Evolutionary conservation across 257 asterid genomes (phyloP), one percentile per base, ranked within the genome.

Genomic region (Solanum piurae): DNA sequence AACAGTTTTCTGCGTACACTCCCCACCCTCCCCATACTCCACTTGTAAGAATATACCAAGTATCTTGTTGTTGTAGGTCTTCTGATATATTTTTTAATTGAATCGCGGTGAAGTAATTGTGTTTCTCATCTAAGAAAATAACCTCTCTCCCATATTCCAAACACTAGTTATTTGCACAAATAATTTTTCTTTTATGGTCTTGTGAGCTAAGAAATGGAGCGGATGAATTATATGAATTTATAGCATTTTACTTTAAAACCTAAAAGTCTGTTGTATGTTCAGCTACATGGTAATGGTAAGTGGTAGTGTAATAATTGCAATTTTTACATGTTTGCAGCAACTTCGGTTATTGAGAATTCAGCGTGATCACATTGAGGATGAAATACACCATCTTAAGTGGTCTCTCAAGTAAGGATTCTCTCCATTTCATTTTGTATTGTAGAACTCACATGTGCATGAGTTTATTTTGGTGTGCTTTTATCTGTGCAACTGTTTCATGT

Each of bases 351-450:
- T 94, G 92, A 94, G 99, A 93, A 94, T 88, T 87, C 91, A 95
- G 90, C 98, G 98, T 60, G 98, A 95, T 92, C 93, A 72, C 89
- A 93, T 97, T n/a, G 99, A 97, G 89, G 98, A 96, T 90, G 80
- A 89, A 87, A 93, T 94, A 83, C 96, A 97, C 89, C 98, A 95
- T 89, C 90, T 96, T 85, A 92, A 91, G 93, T 97, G 99, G 99
- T 93, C 93, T 87, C 93, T 93, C 87, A 93, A 93, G 99, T 95
- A 94, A 89, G 85, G 14, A 49, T 3, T 31, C 44, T 82, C 44
- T 46, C 69, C 86, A 33, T 10, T 46, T 82, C 66, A 49, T 80
- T 44, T 79, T 46, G 29, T 16, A 49, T 29, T 9, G 38, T 29
- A 27, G 38, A 27, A 31, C 62, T 44, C 40, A 46, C 29, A 44